Conservation (phyloP, 352 stramenopile species). For the Blastocystis sp. region DNA sequence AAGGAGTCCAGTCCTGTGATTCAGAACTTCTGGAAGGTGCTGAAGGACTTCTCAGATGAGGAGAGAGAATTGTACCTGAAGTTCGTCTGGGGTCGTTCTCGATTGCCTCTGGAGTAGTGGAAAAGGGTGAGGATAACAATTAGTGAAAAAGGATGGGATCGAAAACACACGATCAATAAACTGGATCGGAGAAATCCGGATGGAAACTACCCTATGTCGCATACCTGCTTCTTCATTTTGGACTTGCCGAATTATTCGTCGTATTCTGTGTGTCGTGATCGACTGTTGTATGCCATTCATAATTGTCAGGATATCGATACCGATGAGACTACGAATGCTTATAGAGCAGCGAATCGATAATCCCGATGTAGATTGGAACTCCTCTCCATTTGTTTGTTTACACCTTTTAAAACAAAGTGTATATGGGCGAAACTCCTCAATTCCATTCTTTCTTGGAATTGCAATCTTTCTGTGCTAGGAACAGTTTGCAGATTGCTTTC, state of each 20-base stretch:
- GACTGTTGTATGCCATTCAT: conserved; percentile 81
- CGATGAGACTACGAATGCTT: conserved; percentile 68
- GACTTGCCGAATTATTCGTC: conserved; percentile 70
- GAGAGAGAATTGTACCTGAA: conserved; percentile 81
- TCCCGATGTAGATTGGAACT: too few relatives aligned
- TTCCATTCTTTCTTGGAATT: background rate
- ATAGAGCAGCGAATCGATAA: conserved; percentile 29
- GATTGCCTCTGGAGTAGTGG: conserved; percentile 70
- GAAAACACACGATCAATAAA: conserved; percentile 66
- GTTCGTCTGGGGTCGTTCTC: conserved; percentile 80
- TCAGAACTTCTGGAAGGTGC: conserved; percentile 79
- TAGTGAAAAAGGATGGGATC: conserved; percentile 69
- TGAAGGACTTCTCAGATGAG: conserved; percentile 78
- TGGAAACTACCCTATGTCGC: conserved; percentile 72
- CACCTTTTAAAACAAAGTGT: background rate
- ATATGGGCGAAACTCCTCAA: background rate
- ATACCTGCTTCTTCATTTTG: conserved; percentile 74
- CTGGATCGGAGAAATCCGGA: conserved; percentile 64
- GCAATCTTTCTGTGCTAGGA: too few relatives aligned
- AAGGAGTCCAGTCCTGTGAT: conserved; percentile 76
- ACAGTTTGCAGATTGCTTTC: background rate
- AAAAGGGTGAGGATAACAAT: background rate
- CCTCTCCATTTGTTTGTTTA: background rate
- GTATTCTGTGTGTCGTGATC: conserved; percentile 68
- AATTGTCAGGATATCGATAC: conserved; percentile 86